These are phyloP conservation scores for Rhododendron griersonianum DNA, from an alignment of 148 eudicot species.

Conservation along the genomic window DNA sequence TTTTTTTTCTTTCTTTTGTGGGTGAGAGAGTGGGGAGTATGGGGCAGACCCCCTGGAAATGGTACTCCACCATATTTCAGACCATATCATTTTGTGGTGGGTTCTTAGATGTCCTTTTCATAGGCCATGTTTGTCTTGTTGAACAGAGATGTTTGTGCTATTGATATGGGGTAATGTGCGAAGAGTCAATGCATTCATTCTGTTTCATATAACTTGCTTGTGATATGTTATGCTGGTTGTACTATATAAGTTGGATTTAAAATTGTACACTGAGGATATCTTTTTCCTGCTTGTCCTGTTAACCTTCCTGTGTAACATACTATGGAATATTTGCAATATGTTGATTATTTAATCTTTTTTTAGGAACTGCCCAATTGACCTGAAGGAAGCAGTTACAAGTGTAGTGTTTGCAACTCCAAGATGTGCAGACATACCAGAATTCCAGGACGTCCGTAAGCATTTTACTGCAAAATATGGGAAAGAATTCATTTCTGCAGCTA, in stretches of 20 bases:
- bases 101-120: neutral
- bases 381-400: slow-evolving; percentile 90
- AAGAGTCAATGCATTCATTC: neutral
- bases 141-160: neutral
- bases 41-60: neutral
- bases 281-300: neutral
- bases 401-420: slow-evolving; percentile 92
- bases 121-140: neutral
- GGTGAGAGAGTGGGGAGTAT: neutral
- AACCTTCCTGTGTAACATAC: neutral
- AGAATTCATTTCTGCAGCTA: slow-evolving; percentile 69
- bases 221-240: neutral
- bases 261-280: neutral
- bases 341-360: slow-evolving; percentile 12
- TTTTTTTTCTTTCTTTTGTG: neutral
- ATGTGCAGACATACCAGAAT: slow-evolving; percentile 90
- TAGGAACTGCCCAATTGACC: slow-evolving; percentile 86
- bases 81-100: neutral
- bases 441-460: slow-evolving; percentile 73
- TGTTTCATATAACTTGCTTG: neutral
- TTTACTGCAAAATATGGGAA: slow-evolving; percentile 87
- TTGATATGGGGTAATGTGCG: neutral
- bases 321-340: neutral
- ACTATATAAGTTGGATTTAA: neutral
- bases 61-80: neutral